Conservation (phyloP, 306 rosid genomes). For the Fragaria nilgerrensis region DNA sequence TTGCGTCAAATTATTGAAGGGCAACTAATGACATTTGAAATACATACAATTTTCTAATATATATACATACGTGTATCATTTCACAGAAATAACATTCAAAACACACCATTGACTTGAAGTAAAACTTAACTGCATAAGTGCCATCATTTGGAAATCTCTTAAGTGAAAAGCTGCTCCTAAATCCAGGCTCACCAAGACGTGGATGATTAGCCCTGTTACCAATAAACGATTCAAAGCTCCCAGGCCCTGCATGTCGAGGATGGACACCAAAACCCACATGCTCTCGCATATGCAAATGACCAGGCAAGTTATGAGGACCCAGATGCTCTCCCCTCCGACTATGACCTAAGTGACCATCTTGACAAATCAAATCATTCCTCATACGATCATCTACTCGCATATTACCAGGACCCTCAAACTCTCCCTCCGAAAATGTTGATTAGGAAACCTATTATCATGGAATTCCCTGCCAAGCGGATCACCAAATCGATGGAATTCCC, state of each 20-base stretch:
- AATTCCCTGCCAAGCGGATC: slow-evolving; percentile 51
- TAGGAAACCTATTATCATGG: slow-evolving; percentile 64
- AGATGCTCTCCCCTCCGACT: slow-evolving; percentile 57
- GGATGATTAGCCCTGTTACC: slow-evolving; percentile 62
- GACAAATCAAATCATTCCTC: slow-evolving; percentile 63
- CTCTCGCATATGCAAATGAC: slow-evolving; percentile 62
- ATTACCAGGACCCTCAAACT: slow-evolving; percentile 70
- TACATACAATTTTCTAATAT: slow-evolving; percentile 5
- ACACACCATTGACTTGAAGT: not conserved
- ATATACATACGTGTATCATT: not conserved
- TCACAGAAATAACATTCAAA: not conserved
- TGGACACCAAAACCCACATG: slow-evolving; percentile 63
- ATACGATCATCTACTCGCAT: slow-evolving; percentile 65
- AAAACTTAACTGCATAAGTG: slow-evolving; percentile 67
- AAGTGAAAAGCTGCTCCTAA: slow-evolving; percentile 85
- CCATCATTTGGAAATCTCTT: slow-evolving; percentile 70
- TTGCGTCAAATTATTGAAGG: slow-evolving; percentile 15
- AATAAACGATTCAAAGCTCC: slow-evolving; percentile 61
- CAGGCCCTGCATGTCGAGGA: slow-evolving; percentile 62
- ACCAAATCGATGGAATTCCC: slow-evolving; percentile 61
- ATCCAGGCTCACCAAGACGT: slow-evolving; percentile 94
- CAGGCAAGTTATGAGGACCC: slow-evolving; percentile 62
- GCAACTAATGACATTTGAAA: not conserved
- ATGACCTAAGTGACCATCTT: slow-evolving; percentile 52
- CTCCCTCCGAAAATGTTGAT: slow-evolving; percentile 59